A percentile compares a stretch with the other conserved stretches of the same genome.
Evolutionary conservation across 257 asterid genomes (phyloP).

Genomic region (Plantago ovata): DNA sequence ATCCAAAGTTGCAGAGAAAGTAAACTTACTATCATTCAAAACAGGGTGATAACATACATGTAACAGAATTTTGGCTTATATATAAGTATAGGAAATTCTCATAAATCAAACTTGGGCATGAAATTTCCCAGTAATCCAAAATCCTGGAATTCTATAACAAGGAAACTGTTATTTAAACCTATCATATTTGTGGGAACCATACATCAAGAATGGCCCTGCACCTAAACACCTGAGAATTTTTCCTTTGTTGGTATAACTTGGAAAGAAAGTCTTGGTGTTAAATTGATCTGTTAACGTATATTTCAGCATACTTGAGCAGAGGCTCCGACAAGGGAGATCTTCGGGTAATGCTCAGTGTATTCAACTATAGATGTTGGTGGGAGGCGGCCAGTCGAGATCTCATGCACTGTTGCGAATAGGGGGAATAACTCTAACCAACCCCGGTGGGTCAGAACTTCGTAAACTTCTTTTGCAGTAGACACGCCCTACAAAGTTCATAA

Average conservation of each 20-base stretch:
- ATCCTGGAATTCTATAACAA: neutral
- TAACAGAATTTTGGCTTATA: no score
- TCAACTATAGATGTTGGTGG: slow-evolving; percentile 78
- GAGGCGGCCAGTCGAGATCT: slow-evolving; percentile 73
- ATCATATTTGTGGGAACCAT: neutral
- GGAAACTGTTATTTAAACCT: neutral
- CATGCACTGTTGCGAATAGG: slow-evolving; percentile 82
- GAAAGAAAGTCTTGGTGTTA: neutral
- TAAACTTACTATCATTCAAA: no score
- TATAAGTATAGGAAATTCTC: no score
- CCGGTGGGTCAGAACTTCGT: slow-evolving; percentile 68
- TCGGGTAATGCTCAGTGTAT: slow-evolving; percentile 56
- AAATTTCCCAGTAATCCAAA: no score
- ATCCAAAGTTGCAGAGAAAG: no score
- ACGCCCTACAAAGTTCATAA: slow-evolving; percentile 53
- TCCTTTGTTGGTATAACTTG: neutral
- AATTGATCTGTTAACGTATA: slow-evolving; percentile 2
- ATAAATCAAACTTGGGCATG: no score
- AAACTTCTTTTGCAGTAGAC: slow-evolving; percentile 80
- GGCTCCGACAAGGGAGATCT: slow-evolving; percentile 44
- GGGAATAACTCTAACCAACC: slow-evolving; percentile 90
- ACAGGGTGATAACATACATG: no score
- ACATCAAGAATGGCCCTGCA: no score
- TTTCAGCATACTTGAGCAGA: slow-evolving; percentile 37
- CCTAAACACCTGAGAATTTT: no score